Evolutionary conservation across 495 filamentous ascomycete species (phyloP), one percentile per base, ranked within the genome.

Genomic region (Podospora appendiculata): DNA sequence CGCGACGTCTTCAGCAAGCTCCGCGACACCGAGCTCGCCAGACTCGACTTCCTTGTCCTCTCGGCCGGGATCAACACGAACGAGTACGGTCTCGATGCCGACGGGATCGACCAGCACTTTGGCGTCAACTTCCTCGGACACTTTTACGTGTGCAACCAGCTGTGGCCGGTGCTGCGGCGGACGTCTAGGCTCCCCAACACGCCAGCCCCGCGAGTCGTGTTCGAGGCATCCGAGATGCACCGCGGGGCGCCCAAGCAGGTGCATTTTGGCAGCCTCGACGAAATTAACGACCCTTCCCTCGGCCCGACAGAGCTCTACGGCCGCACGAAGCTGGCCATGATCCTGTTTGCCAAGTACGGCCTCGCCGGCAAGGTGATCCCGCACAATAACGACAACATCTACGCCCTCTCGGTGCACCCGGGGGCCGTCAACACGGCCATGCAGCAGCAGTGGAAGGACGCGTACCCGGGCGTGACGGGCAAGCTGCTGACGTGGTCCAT

Each of bases 171-270:
- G 6, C 54, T 78, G 14, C 57, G 63, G 33, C 74, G 25, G 5
- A 72, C 66, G 32, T 55, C 56, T 4, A 66, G 57, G 58, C 10
- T 39, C 2, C 32, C 32, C 6, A 50, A 63, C 52, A 62, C 52
- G 2, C 58, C 65, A 0, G 45, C 58, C 38, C 68, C 73, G 9
- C 63, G 76, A 13, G 66, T 82, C 3, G 75, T 80, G 40, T 64
- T 76, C 45, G 72, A 79, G 54, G 76, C 80, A 10, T 78, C 73
- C 42, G 76, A 81, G 52, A 63, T 81, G 25, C 82, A 84, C 56
- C 71, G 74, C 45, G 47, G 62, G 35, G 63, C 68, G 13, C 75
- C 74, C 4, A 66, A 68, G 32, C 61, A 64, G 32, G 65, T 72
- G 47, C 59, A 68, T 6, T 85, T 82, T 62, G 61, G 58, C 10